Evolutionary conservation across 2,329 filamentous ascomycete genomes (phyloP).

Genomic region (Zymoseptoria ardabiliae): DNA sequence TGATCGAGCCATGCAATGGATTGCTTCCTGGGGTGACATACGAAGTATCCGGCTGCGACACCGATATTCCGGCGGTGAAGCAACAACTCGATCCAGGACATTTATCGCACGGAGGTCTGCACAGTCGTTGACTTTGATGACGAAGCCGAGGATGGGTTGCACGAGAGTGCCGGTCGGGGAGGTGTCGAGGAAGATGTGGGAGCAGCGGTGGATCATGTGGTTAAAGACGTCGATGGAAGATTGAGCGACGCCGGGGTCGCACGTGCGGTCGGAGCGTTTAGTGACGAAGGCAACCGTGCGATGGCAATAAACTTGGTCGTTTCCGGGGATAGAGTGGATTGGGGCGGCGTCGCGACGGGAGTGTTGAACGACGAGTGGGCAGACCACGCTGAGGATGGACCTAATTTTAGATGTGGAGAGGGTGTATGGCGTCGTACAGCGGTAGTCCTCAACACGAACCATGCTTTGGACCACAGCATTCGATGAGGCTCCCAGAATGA

Average conservation of each 20-base stretch:
- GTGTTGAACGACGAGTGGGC: constrained; percentile 53
- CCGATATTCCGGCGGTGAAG: too few relatives aligned
- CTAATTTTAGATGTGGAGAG: constrained; percentile 60
- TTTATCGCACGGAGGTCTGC: constrained; percentile 47
- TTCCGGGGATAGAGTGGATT: constrained; percentile 42
- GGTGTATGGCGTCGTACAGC: constrained; percentile 29
- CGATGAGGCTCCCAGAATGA: too few relatives aligned
- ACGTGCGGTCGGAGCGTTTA: constrained; percentile 52
- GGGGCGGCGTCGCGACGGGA: constrained; percentile 30
- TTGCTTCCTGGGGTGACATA: too few relatives aligned
- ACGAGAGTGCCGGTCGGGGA: constrained; percentile 46
- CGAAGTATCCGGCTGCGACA: too few relatives aligned
- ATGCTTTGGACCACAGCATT: too few relatives aligned
- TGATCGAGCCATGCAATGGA: too few relatives aligned
- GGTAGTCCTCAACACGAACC: too few relatives aligned
- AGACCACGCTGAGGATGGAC: constrained; percentile 62
- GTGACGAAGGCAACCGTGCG: constrained; percentile 57
- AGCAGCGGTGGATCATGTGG: constrained; percentile 54
- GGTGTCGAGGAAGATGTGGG: constrained; percentile 56
- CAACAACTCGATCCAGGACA: too few relatives aligned
- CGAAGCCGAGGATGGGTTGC: constrained; percentile 57
- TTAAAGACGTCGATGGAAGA: constrained; percentile 66
- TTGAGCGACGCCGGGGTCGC: constrained; percentile 65
- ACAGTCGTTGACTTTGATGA: constrained; percentile 61
- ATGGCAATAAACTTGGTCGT: constrained; percentile 48